Conservation (phyloP, 2,329 filamentous ascomycete genomes). For the Cryoendolithus antarcticus region DNA sequence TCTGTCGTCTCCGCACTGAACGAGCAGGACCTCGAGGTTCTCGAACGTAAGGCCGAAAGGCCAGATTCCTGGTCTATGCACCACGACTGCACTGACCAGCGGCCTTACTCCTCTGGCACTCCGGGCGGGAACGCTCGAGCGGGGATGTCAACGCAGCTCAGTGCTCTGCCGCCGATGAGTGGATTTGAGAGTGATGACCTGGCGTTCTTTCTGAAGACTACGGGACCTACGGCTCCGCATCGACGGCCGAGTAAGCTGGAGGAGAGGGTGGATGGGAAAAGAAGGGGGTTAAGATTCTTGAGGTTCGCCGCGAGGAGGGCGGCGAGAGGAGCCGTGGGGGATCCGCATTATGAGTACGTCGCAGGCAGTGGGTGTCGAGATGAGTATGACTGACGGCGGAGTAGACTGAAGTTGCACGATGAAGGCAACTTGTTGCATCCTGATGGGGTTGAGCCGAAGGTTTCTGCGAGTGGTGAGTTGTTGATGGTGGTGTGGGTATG, state of each 20-base stretch:
- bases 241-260: constrained; percentile 18
- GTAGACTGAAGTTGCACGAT: constrained; percentile 8
- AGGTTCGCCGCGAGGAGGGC: too few species aligned
- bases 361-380: too few species aligned
- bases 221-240: constrained; percentile 21
- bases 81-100: constrained; percentile 16
- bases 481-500: background rate
- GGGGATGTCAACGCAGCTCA: constrained; percentile 22
- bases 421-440: constrained; percentile 20
- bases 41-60: constrained; percentile 3
- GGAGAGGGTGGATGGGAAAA: background rate
- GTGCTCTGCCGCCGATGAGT: constrained; percentile 16
- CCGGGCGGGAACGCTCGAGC: constrained; percentile 7
- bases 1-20: constrained; percentile 1
- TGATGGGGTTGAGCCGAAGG: constrained; percentile 20
- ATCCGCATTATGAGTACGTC: too few species aligned
- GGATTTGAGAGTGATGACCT: constrained; percentile 23
- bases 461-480: constrained; percentile 22
- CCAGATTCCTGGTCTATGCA: constrained; percentile 9
- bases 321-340: too few species aligned
- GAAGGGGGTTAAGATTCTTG: too few species aligned
- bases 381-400: too few species aligned
- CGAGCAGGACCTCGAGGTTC: constrained; percentile 1
- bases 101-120: constrained; percentile 10
- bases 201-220: constrained; percentile 27